phyloP scores from a whole-genome alignment of 768 basidiomycete genomes.

The Podaxis carcinomalis region DNA sequence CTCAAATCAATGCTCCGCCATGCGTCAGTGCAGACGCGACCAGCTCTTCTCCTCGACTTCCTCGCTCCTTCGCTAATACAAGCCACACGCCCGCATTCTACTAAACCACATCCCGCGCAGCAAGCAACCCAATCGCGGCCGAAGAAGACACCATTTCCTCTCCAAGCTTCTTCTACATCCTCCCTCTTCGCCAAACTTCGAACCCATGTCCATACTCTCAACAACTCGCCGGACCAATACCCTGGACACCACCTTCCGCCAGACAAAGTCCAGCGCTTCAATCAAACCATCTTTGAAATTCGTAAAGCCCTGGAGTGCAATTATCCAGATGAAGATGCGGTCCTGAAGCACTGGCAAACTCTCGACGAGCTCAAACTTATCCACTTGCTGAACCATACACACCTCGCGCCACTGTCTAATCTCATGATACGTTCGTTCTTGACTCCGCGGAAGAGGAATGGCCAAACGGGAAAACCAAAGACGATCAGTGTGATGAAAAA shows the following conservation, averaged over 20 bases:
- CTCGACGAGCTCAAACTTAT: slow-evolving; percentile 41
- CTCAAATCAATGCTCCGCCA: slow-evolving; percentile 4
- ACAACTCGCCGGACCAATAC: background rate
- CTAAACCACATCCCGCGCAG: background rate
- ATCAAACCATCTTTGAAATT: slow-evolving; percentile 33
- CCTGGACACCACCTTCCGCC: slow-evolving; percentile 10
- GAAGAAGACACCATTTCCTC: background rate
- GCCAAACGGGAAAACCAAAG: background rate
- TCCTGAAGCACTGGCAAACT: slow-evolving; percentile 34
- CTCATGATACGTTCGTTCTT: slow-evolving; percentile 13
- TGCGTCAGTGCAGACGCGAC: background rate
- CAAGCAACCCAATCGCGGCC: background rate
- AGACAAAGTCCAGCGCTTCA: slow-evolving; percentile 19
- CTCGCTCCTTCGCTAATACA: background rate
- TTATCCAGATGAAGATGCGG: slow-evolving; percentile 25
- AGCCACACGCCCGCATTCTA: background rate
- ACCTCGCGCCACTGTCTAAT: slow-evolving; percentile 35
- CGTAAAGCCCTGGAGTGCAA: slow-evolving; percentile 26
- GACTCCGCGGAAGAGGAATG: background rate
- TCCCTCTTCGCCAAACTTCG: slow-evolving; percentile 8
- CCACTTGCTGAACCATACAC: slow-evolving; percentile 38
- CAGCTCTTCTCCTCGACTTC: slow-evolving; percentile 2
- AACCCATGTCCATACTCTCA: background rate
- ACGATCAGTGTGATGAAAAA: background rate
- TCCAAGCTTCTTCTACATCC: slow-evolving; percentile 1